Evolutionary conservation across 1,284 basidiomycete genomes (phyloP).

Genomic region (Pseudozyma sp.): DNA sequence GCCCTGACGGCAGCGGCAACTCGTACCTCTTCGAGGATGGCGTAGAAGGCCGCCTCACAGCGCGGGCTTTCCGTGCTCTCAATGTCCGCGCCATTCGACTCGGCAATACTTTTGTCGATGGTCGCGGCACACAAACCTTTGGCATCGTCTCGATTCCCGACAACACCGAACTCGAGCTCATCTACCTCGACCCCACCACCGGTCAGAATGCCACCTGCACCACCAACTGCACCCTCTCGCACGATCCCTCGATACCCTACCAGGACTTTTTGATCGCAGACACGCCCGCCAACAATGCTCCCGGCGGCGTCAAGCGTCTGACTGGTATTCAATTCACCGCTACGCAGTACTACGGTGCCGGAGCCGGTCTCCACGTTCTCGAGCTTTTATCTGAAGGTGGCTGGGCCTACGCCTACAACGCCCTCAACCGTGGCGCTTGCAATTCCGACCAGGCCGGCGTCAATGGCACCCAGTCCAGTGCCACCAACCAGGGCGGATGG

Average conservation of each 20-base stretch:
- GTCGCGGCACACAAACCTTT: slow-evolving; percentile 85
- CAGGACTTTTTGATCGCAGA: slow-evolving; percentile 85
- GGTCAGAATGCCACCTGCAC: slow-evolving; percentile 76
- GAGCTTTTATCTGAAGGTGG: slow-evolving; percentile 88
- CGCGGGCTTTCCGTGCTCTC: slow-evolving; percentile 79
- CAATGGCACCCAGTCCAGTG: slow-evolving; percentile 50
- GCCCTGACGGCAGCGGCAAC: slow-evolving; percentile 80
- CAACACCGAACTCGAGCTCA: slow-evolving; percentile 81
- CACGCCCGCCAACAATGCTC: slow-evolving; percentile 52
- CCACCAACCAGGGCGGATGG: slow-evolving; percentile 59
- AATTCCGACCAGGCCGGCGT: slow-evolving; percentile 53
- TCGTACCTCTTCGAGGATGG: slow-evolving; percentile 86
- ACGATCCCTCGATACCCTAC: slow-evolving; percentile 77
- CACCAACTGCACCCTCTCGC: slow-evolving; percentile 67
- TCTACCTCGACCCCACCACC: slow-evolving; percentile 81
- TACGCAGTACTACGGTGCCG: slow-evolving; percentile 79
- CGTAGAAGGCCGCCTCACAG: slow-evolving; percentile 78
- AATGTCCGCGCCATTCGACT: slow-evolving; percentile 83
- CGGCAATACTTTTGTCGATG: slow-evolving; percentile 86
- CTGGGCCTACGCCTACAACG: slow-evolving; percentile 62
- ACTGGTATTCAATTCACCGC: slow-evolving; percentile 80
- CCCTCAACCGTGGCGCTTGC: slow-evolving; percentile 58
- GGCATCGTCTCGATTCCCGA: slow-evolving; percentile 83
- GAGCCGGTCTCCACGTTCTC: slow-evolving; percentile 85
- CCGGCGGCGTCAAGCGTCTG: slow-evolving; percentile 73